phyloP scores from a whole-genome alignment of 768 basidiomycete genomes.

The Lactifluus piperatus region DNA sequence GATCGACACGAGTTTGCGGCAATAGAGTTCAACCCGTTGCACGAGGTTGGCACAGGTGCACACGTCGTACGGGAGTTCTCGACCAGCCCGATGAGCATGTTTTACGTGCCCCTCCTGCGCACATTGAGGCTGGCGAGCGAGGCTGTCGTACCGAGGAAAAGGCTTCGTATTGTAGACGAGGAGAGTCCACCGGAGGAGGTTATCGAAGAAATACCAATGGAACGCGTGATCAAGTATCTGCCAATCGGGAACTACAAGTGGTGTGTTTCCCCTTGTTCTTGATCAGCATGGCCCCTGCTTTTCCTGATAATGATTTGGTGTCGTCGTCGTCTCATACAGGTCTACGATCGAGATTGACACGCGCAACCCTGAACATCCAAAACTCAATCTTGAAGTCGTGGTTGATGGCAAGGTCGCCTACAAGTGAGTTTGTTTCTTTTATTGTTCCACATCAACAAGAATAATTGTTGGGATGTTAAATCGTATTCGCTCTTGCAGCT shows the following conservation, averaged over 20 bases:
- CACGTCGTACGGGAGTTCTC: constrained; percentile 54
- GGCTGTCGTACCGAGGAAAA: constrained; percentile 32
- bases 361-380: constrained; percentile 40
- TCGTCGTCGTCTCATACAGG: constrained; percentile 29
- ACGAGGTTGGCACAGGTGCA: constrained; percentile 20
- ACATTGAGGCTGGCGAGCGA: constrained; percentile 43
- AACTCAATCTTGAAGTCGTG: constrained; percentile 46
- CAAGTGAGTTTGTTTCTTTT: constrained; percentile 31
- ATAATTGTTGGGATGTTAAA: not conserved
- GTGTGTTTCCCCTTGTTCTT: constrained; percentile 27
- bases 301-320: not conserved
- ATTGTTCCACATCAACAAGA: not conserved
- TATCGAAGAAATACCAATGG: constrained; percentile 39
- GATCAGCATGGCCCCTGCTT: not conserved
- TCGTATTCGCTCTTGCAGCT: constrained; percentile 26
- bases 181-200: constrained; percentile 21
- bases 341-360: constrained; percentile 66
- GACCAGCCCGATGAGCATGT: constrained; percentile 62
- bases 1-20: constrained; percentile 77
- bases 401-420: constrained; percentile 51
- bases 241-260: constrained; percentile 62
- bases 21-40: constrained; percentile 44
- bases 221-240: constrained; percentile 50
- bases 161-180: constrained; percentile 22
- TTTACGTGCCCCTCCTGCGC: constrained; percentile 51